phyloP scores from a whole-genome alignment of 768 basidiomycete genomes.

The Clathrus columnatus region DNA sequence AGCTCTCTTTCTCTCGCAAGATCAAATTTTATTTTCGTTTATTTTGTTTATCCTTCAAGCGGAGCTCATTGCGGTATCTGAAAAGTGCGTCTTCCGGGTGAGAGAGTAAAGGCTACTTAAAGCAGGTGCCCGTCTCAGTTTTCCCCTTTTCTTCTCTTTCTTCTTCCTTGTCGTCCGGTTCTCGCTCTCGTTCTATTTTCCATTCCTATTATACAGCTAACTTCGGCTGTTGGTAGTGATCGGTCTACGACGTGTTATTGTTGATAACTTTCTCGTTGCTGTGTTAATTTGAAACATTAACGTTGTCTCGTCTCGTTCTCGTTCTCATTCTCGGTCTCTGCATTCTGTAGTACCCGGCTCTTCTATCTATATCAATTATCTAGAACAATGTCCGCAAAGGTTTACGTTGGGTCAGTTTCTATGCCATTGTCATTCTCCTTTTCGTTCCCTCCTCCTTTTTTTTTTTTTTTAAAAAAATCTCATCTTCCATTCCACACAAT shows the following conservation, averaged over 20 bases:
- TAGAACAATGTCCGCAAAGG: constrained; percentile 64
- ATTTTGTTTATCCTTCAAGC: not conserved
- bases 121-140: not conserved
- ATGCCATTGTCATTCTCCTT: constrained; percentile 39
- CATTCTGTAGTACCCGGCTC: not conserved
- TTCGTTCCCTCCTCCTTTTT: constrained; percentile 37
- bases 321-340: not conserved
- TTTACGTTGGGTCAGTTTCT: constrained; percentile 92
- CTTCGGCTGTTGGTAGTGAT: too few relatives aligned
- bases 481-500: not conserved
- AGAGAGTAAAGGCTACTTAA: not conserved
- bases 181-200: constrained; percentile 3
- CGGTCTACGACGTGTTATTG: not conserved
- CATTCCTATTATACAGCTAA: not conserved
- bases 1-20: not conserved
- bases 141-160: constrained; percentile 1
- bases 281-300: not conserved
- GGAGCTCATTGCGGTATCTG: not conserved
- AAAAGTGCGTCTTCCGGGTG: not conserved
- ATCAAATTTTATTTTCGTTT: not conserved
- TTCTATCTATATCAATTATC: constrained; percentile 1
- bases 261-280: not conserved
- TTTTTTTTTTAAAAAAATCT: not conserved
- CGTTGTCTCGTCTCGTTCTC: not conserved
- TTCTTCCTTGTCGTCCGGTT: not conserved